Conservation (phyloP, 2,329 filamentous ascomycete genomes). For the Colletotrichum sp. region DNA sequence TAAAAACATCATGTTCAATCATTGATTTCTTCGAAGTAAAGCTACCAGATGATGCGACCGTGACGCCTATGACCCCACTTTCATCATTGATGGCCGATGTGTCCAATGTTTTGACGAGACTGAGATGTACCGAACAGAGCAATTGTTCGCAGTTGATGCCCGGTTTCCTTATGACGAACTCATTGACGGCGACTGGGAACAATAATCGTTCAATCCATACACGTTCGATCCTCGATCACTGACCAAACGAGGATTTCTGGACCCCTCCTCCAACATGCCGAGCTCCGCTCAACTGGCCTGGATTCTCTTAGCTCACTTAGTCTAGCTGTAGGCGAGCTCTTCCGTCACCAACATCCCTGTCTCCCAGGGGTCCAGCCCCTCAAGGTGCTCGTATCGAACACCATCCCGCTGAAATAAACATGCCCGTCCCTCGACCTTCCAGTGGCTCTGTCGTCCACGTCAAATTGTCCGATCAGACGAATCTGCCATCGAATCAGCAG, state of each 20-base stretch:
- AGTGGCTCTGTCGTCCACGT: background rate
- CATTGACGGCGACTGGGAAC: background rate
- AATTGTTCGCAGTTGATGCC: no score
- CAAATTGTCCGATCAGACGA: background rate
- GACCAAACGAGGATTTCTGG: background rate
- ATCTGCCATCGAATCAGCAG: background rate
- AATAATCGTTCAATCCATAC: rapidly evolving
- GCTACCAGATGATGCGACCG: background rate
- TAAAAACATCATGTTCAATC: background rate
- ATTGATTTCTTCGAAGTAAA: background rate
- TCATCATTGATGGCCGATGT: no score
- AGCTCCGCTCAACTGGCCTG: background rate
- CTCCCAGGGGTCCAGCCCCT: background rate
- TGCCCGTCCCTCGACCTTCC: background rate
- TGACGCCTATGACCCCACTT: background rate
- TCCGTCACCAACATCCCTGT: background rate
- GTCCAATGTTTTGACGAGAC: no score
- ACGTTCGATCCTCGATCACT: background rate
- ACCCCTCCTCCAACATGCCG: background rate
- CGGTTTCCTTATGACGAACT: background rate
- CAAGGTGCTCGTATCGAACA: background rate
- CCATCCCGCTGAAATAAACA: background rate
- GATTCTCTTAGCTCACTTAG: background rate
- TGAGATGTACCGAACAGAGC: no score
- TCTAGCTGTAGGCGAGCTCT: background rate